Base-by-base conservation (phyloP, 352 stramenopile species). In the Globisporangium cylindrosporum region DNA sequence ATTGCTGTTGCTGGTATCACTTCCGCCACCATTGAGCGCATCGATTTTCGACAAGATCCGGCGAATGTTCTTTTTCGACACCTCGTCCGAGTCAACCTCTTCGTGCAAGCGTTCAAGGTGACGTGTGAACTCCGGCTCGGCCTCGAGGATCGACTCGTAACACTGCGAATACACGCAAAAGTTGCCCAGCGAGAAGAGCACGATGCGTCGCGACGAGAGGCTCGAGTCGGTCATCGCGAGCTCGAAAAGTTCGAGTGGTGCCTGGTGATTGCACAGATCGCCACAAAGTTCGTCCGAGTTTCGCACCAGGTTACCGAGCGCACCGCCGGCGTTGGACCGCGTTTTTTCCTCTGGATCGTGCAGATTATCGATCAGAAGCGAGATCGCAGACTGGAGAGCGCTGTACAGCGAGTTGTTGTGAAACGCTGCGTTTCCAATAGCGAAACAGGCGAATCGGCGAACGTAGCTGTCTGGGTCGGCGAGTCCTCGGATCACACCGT, bases 371-470 rank as follows among this genome's bases (percentile, higher is more conserved):
- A 89, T 72, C 25, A 98, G 62, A 20, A 90, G 66, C 3, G 81
- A 76, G 29, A 98, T 86, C 7, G 84, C 75, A 20, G 78, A 57
- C 18, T 71, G 78, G 3, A 98, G 78, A 4, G 69, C 61, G 3
- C 77, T 41, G 70, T 98, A 98, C 3, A 98, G 66, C 2, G 76
- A 66, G 15, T 73, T 77, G 60, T 78, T 90, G 74, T 98, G 90
- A 68, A 98, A 98, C 8, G 94, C 92, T 18, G 91, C 92, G 65
- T 98, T 98, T 38, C 94, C 94, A 38, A 98, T 85, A n/a, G 92
- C 93, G 73, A 98, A 98, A 78, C 90, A 97, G 3, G 94, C 94
- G 54, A 98, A 98, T 22, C 95, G 95, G 0, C 91, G 80, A 6
- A 95, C 91, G 60, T 92, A 91, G n/a, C 76, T 78, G 69, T 98